phyloP scores from a whole-genome alignment of 306 rosid genomes.

The Hylodesmum podocarpum region DNA sequence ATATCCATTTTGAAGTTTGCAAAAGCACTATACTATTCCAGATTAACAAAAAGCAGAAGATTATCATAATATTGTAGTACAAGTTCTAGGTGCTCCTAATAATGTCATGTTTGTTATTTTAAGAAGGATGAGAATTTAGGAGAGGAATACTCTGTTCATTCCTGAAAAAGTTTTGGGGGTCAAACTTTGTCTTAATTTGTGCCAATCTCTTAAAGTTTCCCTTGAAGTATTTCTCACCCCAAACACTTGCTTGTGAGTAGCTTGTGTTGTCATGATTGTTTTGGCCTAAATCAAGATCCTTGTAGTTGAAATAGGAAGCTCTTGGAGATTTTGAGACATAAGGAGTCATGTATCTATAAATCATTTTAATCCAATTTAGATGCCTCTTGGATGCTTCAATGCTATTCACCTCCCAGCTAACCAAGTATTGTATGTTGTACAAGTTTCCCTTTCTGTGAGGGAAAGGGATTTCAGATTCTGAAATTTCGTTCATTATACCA shows the following conservation, averaged over 20 bases:
- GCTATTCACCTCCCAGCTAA: conserved; percentile 22
- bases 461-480: conserved; percentile 47
- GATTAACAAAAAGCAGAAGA: not conserved
- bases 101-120: not conserved
- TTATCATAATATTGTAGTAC: not conserved
- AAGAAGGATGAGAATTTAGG: not conserved
- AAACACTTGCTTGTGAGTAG: conserved; percentile 33
- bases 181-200: conserved; percentile 36
- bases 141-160: conserved; percentile 47
- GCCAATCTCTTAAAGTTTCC: conserved; percentile 39
- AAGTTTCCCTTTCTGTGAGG: conserved; percentile 60
- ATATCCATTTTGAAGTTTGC: not conserved
- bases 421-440: conserved; percentile 39
- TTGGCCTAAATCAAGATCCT: conserved; percentile 45
- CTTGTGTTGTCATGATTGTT: conserved; percentile 29
- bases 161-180: conserved; percentile 41
- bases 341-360: conserved; percentile 39
- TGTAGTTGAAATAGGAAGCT: conserved; percentile 37
- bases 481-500: conserved; percentile 53
- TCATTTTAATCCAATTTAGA: conserved; percentile 29
- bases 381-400: conserved; percentile 18
- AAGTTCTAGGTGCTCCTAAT: not conserved
- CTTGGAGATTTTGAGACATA: conserved; percentile 42
- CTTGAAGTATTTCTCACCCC: conserved; percentile 45
- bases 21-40: not conserved